These are phyloP conservation scores for Taxillus chinensis DNA, from an alignment of 164 flowering plant genomes.

Conservation along the genomic window DNA sequence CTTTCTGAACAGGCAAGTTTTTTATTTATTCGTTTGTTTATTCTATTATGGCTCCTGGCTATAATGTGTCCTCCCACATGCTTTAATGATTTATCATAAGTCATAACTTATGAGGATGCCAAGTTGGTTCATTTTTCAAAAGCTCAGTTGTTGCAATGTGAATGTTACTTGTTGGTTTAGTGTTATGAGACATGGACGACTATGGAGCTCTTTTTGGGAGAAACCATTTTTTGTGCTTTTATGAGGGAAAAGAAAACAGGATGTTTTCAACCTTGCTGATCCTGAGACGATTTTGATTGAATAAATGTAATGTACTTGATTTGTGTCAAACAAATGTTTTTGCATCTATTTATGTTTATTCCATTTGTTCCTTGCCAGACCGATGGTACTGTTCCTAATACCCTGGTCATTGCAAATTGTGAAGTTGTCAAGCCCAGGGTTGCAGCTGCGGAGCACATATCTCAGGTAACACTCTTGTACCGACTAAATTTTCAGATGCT, in stretches of 20 bases:
- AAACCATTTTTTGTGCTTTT: not conserved
- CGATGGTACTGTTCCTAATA: slow-evolving; percentile 97
- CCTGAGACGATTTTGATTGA: no score
- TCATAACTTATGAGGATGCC: not conserved
- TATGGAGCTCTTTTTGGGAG: not conserved
- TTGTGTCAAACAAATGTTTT: no score
- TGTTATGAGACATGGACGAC: no score
- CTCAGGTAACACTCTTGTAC: slow-evolving; percentile 41
- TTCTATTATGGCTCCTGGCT: no score
- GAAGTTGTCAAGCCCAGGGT: slow-evolving; percentile 96
- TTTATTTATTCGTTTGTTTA: no score
- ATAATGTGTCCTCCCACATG: no score
- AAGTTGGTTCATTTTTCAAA: not conserved
- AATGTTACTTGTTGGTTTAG: not conserved
- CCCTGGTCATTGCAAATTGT: slow-evolving; percentile 95
- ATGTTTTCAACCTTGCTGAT: no score
- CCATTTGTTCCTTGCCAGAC: slow-evolving; percentile 36
- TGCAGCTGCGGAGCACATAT: slow-evolving; percentile 97
- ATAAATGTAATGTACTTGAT: no score
- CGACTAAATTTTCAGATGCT: no score
- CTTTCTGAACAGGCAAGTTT: slow-evolving; percentile 84
- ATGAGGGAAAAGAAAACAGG: no score
- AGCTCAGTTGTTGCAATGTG: not conserved
- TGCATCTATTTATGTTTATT: not conserved
- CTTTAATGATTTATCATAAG: not conserved